Evolutionary conservation across 2,329 filamentous ascomycete genomes (phyloP).

Genomic region (Fusarium papillatum): DNA sequence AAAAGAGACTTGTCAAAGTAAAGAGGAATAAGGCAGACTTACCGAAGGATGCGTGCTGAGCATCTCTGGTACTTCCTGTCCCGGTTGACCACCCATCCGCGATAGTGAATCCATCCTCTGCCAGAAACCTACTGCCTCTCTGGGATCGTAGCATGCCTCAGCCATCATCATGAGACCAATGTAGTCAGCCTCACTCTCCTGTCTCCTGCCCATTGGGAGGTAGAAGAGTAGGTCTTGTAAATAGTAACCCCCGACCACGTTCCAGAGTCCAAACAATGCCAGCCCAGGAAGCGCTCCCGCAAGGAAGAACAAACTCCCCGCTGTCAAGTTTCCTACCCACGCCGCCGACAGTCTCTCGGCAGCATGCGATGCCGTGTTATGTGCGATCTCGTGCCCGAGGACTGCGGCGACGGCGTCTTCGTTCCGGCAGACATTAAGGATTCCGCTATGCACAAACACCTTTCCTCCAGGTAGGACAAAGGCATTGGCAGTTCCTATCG

Average conservation of each 20-base stretch:
- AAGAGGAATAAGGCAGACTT: constrained; percentile 45
- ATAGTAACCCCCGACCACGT: constrained; percentile 57
- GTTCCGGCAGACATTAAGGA: constrained; percentile 74
- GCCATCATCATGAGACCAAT: constrained; percentile 89
- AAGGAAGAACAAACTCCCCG: constrained; percentile 64
- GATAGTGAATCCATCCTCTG: constrained; percentile 71
- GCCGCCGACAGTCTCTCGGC: constrained; percentile 72
- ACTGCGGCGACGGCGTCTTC: constrained; percentile 82
- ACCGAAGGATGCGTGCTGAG: constrained; percentile 83
- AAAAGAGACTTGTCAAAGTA: background rate
- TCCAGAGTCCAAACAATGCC: constrained; percentile 54
- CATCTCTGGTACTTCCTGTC: constrained; percentile 74
- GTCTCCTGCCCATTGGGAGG: constrained; percentile 76
- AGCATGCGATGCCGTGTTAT: constrained; percentile 78
- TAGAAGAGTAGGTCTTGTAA: constrained; percentile 75
- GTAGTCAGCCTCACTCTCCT: constrained; percentile 85
- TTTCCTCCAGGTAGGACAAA: constrained; percentile 86
- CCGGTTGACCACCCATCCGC: constrained; percentile 40
- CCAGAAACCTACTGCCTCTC: constrained; percentile 77
- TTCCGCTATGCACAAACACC: constrained; percentile 83
- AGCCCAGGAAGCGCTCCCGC: constrained; percentile 59
- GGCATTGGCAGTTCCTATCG: constrained; percentile 72
- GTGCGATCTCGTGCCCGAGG: constrained; percentile 84
- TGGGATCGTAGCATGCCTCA: constrained; percentile 81
- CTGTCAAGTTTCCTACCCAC: constrained; percentile 65